Conservation (phyloP, 2,329 filamentous ascomycete species). For the Phyllachora maydis region DNA sequence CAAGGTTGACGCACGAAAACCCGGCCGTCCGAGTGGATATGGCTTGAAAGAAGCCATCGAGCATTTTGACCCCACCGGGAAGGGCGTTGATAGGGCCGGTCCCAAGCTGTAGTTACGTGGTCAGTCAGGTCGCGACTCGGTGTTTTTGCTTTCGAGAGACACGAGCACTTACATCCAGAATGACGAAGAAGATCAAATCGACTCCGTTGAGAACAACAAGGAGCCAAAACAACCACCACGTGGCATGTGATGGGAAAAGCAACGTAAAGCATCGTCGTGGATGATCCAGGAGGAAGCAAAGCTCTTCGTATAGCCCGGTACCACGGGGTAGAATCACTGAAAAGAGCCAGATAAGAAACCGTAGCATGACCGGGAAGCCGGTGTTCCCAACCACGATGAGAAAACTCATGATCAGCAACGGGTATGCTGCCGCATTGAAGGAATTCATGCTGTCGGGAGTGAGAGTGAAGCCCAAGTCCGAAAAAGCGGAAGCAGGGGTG, state of each 20-base stretch:
- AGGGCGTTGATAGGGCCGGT: constrained; percentile 46
- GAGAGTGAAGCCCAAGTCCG: constrained; percentile 83
- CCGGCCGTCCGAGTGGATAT: constrained; percentile 79
- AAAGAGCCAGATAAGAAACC: constrained; percentile 73
- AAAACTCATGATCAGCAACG: constrained; percentile 60
- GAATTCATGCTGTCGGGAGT: constrained; percentile 89
- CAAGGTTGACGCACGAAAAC: constrained; percentile 62
- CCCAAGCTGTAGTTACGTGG: constrained; percentile 36
- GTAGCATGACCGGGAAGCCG: constrained; percentile 83
- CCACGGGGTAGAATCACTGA: constrained; percentile 43
- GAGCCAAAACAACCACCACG: constrained; percentile 90
- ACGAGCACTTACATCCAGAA: constrained; percentile 53
- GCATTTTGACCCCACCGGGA: constrained; percentile 52
- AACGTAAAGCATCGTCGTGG: constrained; percentile 91
- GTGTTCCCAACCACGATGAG: constrained; percentile 91
- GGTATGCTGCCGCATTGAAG: constrained; percentile 58
- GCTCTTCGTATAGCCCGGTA: constrained; percentile 68
- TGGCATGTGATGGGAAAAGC: constrained; percentile 73
- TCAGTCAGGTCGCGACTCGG: too few species aligned
- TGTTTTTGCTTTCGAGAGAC: too few species aligned
- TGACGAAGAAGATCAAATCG: constrained; percentile 78
- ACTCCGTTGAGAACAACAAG: constrained; percentile 63
- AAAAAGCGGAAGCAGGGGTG: constrained; percentile 73
- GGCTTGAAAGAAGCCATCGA: constrained; percentile 82
- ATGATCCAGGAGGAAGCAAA: constrained; percentile 81